These are phyloP conservation scores for Carex arenaria DNA, from an alignment of 202 grass and related monocot genomes.

Conservation along the genomic window DNA sequence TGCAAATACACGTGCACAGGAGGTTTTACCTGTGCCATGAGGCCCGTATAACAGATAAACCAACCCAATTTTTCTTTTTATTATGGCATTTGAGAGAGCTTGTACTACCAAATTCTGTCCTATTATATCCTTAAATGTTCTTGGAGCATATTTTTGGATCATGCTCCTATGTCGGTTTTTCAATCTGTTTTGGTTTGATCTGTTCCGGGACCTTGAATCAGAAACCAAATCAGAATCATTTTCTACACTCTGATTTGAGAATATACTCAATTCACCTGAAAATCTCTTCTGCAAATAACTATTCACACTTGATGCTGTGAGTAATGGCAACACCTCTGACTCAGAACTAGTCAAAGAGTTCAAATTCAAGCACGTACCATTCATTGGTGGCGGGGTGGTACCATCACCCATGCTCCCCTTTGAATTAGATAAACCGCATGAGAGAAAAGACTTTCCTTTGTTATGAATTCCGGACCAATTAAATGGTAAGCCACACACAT, in stretches of 20 bases:
- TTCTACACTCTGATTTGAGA: constrained; percentile 58
- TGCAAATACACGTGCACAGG: constrained; percentile 68
- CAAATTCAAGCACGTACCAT: constrained; percentile 47
- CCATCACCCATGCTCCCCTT: constrained; percentile 35
- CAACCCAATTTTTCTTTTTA: constrained; percentile 56
- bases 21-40: constrained; percentile 86
- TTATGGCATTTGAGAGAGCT: constrained; percentile 69
- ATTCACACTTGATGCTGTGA: constrained; percentile 32
- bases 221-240: constrained; percentile 57
- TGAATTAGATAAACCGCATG: constrained; percentile 74
- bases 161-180: constrained; percentile 58
- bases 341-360: constrained; percentile 63
- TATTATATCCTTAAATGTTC: constrained; percentile 72
- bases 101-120: constrained; percentile 81
- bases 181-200: constrained; percentile 14
- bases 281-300: constrained; percentile 36
- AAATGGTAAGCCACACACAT: constrained; percentile 90
- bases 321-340: constrained; percentile 63
- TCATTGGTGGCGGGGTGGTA: constrained; percentile 29
- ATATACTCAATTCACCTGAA: constrained; percentile 80
- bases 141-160: constrained; percentile 81
- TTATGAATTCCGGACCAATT: constrained; percentile 96
- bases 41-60: constrained; percentile 78
- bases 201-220: constrained; percentile 32
- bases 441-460: constrained; percentile 81